These are phyloP conservation scores for Anaeramoeba flamelloides DNA, from an alignment of 78 protist species.

Conservation along the genomic window DNA sequence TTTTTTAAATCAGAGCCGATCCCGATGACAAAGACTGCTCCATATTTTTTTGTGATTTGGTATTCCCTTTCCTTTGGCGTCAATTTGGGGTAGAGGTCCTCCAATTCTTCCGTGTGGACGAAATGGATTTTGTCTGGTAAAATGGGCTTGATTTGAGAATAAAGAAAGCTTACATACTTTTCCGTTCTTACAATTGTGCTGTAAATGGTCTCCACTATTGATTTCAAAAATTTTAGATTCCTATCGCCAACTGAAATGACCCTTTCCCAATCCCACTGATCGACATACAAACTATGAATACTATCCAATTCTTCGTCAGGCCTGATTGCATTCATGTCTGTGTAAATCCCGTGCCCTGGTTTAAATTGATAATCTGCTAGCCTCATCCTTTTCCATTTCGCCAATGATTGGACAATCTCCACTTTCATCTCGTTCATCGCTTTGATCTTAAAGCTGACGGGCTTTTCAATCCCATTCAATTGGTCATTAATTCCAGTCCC, in stretches of 20 bases:
- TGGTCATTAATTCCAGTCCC: no score
- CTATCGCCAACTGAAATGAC: background rate
- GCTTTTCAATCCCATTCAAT: slow-evolving; percentile 11
- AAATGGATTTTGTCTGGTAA: slow-evolving; percentile 7
- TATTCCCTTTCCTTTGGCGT: slow-evolving; percentile 12
- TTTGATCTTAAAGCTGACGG: background rate
- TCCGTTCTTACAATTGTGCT: background rate
- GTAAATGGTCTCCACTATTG: background rate
- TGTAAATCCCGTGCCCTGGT: slow-evolving; percentile 5
- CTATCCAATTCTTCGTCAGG: slow-evolving; percentile 5
- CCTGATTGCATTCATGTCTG: slow-evolving; percentile 13
- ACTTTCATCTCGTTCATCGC: slow-evolving; percentile 6
- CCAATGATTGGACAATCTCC: slow-evolving; percentile 9
- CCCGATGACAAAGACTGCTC: slow-evolving; percentile 10
- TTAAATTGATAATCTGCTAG: background rate
- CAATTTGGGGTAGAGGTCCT: slow-evolving; percentile 11
- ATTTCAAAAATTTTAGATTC: background rate
- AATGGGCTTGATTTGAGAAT: background rate
- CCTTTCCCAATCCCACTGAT: slow-evolving; percentile 18
- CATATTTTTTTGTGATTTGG: background rate
- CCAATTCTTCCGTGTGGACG: slow-evolving; percentile 11
- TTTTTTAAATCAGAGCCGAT: background rate
- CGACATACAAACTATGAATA: slow-evolving; percentile 9
- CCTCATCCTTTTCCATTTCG: slow-evolving; percentile 18
- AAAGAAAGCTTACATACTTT: background rate